A percentile compares a stretch with the other conserved stretches of the same genome.
phyloP scores from a whole-genome alignment of 305 asterid genomes.

The Fraxinus sp. region DNA sequence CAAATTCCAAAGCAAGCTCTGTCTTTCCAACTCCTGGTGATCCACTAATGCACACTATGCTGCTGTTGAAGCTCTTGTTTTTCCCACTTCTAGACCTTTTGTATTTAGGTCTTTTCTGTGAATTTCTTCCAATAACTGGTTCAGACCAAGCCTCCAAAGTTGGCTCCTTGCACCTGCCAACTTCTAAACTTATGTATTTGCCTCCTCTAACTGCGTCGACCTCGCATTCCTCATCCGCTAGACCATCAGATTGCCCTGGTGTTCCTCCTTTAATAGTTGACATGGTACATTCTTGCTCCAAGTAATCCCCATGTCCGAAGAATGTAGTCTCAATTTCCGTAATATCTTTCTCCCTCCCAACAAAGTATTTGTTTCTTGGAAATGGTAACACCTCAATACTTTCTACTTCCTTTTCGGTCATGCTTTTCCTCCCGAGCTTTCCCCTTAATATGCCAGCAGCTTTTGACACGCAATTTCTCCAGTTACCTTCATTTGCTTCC shows the following conservation, averaged over 20 bases:
- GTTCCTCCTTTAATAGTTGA: constrained; percentile 33
- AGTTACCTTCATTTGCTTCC: constrained; percentile 66
- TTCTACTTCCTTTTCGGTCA: constrained; percentile 52
- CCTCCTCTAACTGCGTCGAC: constrained; percentile 38
- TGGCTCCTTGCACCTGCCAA: constrained; percentile 64
- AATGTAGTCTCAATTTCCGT: constrained; percentile 63
- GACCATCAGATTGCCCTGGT: constrained; percentile 51
- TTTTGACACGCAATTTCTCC: constrained; percentile 66
- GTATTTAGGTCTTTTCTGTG: constrained; percentile 50
- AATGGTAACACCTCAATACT: constrained; percentile 61
- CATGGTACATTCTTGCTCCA: constrained; percentile 47
- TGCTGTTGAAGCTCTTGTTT: constrained; percentile 44
- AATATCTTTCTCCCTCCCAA: constrained; percentile 72
- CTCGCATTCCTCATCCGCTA: constrained; percentile 61
- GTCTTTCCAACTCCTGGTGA: constrained; percentile 77
- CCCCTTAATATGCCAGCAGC: constrained; percentile 52
- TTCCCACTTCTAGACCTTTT: constrained; percentile 60
- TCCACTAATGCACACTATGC: constrained; percentile 67
- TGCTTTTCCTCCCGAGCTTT: constrained; percentile 79
- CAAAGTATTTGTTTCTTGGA: constrained; percentile 57
- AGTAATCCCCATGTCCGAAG: constrained; percentile 57
- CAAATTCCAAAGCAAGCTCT: constrained; percentile 79
- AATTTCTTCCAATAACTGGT: constrained; percentile 48
- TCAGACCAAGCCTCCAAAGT: constrained; percentile 77
- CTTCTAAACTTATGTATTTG: constrained; percentile 54